phyloP scores from a whole-genome alignment of 164 flowering plant genomes.

The Aristolochia contorta region DNA sequence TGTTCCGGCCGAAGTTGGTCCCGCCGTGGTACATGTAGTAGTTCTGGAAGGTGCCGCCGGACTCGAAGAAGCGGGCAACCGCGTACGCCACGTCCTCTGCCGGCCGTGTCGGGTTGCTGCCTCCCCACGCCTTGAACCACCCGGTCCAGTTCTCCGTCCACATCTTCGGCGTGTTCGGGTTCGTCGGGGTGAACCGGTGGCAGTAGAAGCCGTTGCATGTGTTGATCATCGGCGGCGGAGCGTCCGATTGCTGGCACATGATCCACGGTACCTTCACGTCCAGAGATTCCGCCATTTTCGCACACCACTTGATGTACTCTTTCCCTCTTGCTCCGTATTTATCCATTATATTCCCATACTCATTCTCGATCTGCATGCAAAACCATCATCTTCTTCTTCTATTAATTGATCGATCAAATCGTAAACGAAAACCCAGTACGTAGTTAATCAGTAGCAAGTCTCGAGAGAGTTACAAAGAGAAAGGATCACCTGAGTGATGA shows the following conservation, averaged over 20 bases:
- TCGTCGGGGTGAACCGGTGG: constrained; percentile 19
- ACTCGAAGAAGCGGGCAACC: constrained; percentile 51
- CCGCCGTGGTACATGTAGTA: constrained; percentile 66
- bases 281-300: constrained; percentile 28
- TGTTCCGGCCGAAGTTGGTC: constrained; percentile 31
- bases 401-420: constrained; percentile 33
- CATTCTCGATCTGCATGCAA: constrained; percentile 34
- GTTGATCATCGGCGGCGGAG: constrained; percentile 45
- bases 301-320: constrained; percentile 33
- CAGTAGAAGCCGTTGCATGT: constrained; percentile 78
- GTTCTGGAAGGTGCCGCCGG: constrained; percentile 52
- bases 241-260: constrained; percentile 44
- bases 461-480: too few species aligned
- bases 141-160: constrained; percentile 51
- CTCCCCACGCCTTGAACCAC: constrained; percentile 46
- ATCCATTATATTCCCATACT: constrained; percentile 26
- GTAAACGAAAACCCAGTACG: too few species aligned
- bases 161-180: constrained; percentile 21
- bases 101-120: constrained; percentile 32
- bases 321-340: constrained; percentile 29
- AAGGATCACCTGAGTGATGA: constrained; percentile 22
- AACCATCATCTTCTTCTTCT: background rate
- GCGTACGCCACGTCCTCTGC: constrained; percentile 67
- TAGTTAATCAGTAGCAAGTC: too few species aligned
- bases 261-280: constrained; percentile 41